phyloP scores from a whole-genome alignment of 805 yeast species.

The Metschnikowia arizonensis region DNA sequence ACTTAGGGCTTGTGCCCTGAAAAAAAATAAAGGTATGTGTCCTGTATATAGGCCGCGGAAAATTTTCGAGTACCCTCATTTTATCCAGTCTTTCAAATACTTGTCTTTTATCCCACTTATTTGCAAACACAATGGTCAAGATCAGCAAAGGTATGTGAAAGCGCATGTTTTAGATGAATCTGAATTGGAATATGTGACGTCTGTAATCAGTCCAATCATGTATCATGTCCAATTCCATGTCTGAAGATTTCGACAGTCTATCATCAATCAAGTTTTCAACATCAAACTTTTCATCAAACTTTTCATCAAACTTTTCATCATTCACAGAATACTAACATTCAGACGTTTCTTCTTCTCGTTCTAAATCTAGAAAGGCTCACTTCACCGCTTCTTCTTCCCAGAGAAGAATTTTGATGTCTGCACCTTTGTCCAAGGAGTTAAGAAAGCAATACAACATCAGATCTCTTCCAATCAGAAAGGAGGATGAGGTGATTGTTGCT shows the following conservation, averaged over 20 bases:
- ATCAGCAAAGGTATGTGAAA: slow-evolving; percentile 54
- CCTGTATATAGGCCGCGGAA: slow-evolving; percentile 17
- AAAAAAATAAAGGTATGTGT: not conserved
- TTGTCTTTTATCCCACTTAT: slow-evolving; percentile 13
- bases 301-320: no score
- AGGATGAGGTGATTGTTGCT: slow-evolving; percentile 91
- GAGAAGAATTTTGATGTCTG: slow-evolving; percentile 93
- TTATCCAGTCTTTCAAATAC: slow-evolving; percentile 11
- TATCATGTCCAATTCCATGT: no score
- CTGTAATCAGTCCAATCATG: no score
- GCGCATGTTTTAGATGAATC: not conserved
- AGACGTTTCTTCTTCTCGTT: slow-evolving; percentile 99
- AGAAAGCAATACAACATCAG: slow-evolving; percentile 95
- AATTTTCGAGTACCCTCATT: slow-evolving; percentile 17
- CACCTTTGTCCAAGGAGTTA: slow-evolving; percentile 98
- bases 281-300: no score
- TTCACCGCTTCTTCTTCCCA: slow-evolving; percentile 95
- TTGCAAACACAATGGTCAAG: slow-evolving; percentile 50
- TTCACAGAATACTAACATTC: slow-evolving; percentile 39
- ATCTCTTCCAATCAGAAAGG: slow-evolving; percentile 95
- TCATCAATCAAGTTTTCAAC: no score
- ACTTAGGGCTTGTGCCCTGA: slow-evolving; percentile 21
- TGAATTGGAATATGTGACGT: no score
- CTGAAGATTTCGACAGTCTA: no score
- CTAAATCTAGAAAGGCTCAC: slow-evolving; percentile 99